Evolutionary conservation across 352 stramenopile genomes (phyloP).

Genomic region (Phytophthora gonapodyides): DNA sequence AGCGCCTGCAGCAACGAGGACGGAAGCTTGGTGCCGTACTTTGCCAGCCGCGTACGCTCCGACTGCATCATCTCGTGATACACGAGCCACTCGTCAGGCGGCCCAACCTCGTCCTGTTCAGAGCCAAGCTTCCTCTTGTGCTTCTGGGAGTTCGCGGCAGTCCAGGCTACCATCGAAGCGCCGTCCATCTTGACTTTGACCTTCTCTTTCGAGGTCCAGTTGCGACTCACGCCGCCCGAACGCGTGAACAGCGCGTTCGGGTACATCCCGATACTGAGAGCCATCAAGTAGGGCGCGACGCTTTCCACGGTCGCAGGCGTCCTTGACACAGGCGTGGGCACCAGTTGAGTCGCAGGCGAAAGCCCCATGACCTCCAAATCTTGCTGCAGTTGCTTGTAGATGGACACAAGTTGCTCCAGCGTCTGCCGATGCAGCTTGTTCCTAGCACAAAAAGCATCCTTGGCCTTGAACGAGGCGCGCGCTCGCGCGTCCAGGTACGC

Average conservation of each 20-base stretch:
- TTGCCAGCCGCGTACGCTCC: conserved; percentile 63
- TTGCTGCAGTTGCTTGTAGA: conserved; percentile 68
- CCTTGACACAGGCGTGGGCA: conserved; percentile 15
- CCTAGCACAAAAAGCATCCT: conserved; percentile 56
- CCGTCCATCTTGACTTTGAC: conserved; percentile 77
- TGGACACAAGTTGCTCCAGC: conserved; percentile 67
- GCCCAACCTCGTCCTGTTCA: conserved; percentile 31
- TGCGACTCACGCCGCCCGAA: conserved; percentile 43
- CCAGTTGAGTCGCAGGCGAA: conserved; percentile 50
- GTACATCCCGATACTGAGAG: conserved; percentile 71
- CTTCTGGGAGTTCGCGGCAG: conserved; percentile 22
- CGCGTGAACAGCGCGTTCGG: conserved; percentile 70
- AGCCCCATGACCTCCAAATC: conserved; percentile 65
- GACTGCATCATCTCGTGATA: conserved; percentile 90
- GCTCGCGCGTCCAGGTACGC: conserved; percentile 52
- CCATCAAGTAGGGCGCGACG: conserved; percentile 65
- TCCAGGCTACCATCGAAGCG: conserved; percentile 57
- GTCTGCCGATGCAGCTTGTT: conserved; percentile 70
- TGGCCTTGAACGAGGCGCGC: conserved; percentile 41
- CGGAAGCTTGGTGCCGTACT: conserved; percentile 73
- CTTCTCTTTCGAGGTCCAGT: conserved; percentile 84
- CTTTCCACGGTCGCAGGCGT: conserved; percentile 31
- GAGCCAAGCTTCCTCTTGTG: conserved; percentile 29
- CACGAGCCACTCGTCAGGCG: conserved; percentile 66
- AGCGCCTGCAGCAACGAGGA: conserved; percentile 61